Evolutionary conservation across 257 asterid genomes (phyloP), one percentile per base, ranked within the genome.

Genomic region (Prunella vulgaris): DNA sequence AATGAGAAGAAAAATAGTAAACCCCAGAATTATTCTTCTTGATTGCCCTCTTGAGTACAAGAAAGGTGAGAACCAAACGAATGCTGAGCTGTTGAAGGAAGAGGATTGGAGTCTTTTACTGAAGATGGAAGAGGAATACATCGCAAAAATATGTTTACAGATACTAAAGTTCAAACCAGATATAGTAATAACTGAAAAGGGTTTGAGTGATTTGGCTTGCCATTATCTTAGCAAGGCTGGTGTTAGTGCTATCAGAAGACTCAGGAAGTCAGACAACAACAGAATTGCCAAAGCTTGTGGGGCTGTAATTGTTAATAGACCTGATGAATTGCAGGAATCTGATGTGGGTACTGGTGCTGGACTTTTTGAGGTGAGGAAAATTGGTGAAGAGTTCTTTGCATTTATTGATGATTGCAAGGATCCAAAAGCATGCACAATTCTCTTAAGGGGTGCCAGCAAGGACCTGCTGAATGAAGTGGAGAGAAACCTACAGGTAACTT

Each of bases 251-350:
- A 93, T 93, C 80, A 84, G 99, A 84, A 88, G 99, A 80, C 79
- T 90, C 22, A 84, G 96, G 77, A 93, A 93, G 84, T 84, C 89
- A 0, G 97, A 93, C 78, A 93, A 93, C 74, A 93, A 90, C 75
- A 87, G 99, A 83, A 90, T 93, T 73, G 97, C 99, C 64, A 91
- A 80, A 87, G 95, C 99, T 28, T 90, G 95, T 82, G 99, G 99
- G 54, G 99, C 99, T 1, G 94, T 90, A 37, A 93, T 93, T 70
- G 97, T 90, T 20, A 90, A 93, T 79, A 78, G 97, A 60, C 93
- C 99, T 8, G 99, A 93, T 80, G 99, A 93, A 75, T 78, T 90
- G 82, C 99, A 90, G 82, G 99, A 93, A 75, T 90, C 96, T 81
- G 95, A 93, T 80, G 86, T 90, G 17, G 99, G 99, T 67, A 87